Percentiles rank a stretch among this genome's conserved stretches.
These are phyloP conservation scores for Pichia sp. DNA, from an alignment of 1,139 yeast species.

Conservation along the genomic window DNA sequence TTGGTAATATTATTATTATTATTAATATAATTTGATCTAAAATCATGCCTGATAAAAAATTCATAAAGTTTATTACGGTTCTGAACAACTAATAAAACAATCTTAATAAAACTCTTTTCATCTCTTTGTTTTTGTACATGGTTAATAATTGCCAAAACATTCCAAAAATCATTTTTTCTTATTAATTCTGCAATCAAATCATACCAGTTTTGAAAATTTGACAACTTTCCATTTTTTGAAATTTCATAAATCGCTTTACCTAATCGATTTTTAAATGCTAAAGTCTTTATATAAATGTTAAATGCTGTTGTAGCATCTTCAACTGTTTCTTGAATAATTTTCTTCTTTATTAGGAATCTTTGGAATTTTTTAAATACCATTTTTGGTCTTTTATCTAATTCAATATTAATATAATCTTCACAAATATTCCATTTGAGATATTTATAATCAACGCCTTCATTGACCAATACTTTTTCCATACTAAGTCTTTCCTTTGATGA, in stretches of 20 bases:
- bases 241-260: slow-evolving; percentile 5
- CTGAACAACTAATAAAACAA: neutral
- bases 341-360: neutral
- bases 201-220: neutral
- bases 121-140: neutral
- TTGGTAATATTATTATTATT: neutral
- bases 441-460: slow-evolving; percentile 9
- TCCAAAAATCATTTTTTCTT: slow-evolving; percentile 1
- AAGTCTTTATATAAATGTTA: neutral
- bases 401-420: slow-evolving; percentile 6
- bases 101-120: neutral
- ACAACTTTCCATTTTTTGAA: neutral
- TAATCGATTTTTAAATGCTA: neutral
- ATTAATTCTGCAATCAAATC: neutral
- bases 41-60: slow-evolving; percentile 4
- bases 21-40: neutral
- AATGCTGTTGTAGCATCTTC: neutral
- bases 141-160: slow-evolving; percentile 6
- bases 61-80: neutral
- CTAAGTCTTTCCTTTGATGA: slow-evolving; percentile 7
- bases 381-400: neutral
- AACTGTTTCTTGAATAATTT: neutral
- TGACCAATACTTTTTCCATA: slow-evolving; percentile 3
- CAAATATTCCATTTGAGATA: slow-evolving; percentile 2
- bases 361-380: neutral